Conservation (phyloP, 1,139 yeast species). For the Ogataea hybrid region DNA sequence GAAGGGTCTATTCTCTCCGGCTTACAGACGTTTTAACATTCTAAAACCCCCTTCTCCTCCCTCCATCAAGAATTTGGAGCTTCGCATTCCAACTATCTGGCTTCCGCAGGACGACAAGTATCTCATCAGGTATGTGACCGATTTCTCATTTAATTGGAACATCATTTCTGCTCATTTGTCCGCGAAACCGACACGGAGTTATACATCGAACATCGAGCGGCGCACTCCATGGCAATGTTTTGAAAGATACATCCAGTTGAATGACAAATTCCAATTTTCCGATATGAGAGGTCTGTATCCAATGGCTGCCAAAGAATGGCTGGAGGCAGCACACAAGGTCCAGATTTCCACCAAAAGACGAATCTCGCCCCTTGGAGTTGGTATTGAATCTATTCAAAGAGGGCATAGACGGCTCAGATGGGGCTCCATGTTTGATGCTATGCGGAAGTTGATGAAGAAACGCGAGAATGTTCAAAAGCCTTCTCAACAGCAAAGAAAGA, state of each 20-base stretch:
- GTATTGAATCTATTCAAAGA: conserved; percentile 85
- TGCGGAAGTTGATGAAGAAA: conserved; percentile 85
- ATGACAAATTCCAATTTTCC: conserved; percentile 78
- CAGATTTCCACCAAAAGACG: conserved; percentile 86
- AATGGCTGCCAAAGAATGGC: conserved; percentile 83
- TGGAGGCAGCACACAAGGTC: conserved; percentile 85
- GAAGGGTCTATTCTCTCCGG: conserved; percentile 55
- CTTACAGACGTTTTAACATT: conserved; percentile 58
- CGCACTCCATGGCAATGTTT: conserved; percentile 99
- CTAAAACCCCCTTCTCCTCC: conserved; percentile 91
- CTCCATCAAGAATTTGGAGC: conserved; percentile 69
- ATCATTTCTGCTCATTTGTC: conserved; percentile 80
- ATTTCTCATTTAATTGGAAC: conserved; percentile 92
- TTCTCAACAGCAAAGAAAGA: conserved; percentile 38
- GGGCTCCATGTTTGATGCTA: conserved; percentile 98
- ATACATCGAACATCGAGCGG: conserved; percentile 85
- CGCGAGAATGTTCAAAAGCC: conserved; percentile 71
- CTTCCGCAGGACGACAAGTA: conserved; percentile 87
- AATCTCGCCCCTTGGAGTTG: conserved; percentile 88
- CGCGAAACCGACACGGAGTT: conserved; percentile 60
- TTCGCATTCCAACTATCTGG: conserved; percentile 93
- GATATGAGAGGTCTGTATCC: conserved; percentile 91
- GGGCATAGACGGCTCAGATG: conserved; percentile 88
- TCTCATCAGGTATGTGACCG: conserved; percentile 77
- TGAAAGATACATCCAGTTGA: conserved; percentile 90